Percentiles rank a stretch among this genome's conserved stretches.
Evolutionary conservation across 2,329 filamentous ascomycete species (phyloP).

Genomic region (Amesomyces nigricolor): DNA sequence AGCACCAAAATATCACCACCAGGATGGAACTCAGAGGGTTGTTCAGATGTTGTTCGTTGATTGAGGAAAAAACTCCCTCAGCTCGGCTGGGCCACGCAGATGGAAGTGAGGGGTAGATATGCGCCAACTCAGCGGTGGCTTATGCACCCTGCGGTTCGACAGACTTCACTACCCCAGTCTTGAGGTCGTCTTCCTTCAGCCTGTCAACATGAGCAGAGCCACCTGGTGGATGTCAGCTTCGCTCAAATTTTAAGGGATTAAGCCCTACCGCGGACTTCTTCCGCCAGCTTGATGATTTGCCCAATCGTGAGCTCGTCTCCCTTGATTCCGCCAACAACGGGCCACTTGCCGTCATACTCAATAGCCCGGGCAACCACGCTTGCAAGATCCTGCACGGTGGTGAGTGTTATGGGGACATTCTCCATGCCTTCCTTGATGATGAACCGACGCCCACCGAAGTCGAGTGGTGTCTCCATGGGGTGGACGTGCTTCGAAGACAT

Average conservation of each 20-base stretch:
- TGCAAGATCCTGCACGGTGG: conserved; percentile 33
- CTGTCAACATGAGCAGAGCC: conserved; percentile 30
- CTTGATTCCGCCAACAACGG: conserved; percentile 34
- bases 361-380: conserved; percentile 34
- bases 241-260: too few relatives aligned
- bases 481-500: conserved; percentile 35
- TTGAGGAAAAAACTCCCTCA: too few relatives aligned
- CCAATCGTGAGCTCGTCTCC: conserved; percentile 30
- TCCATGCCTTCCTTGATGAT: conserved; percentile 30
- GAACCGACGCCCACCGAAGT: conserved; percentile 33
- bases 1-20: too few relatives aligned
- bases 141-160: too few relatives aligned
- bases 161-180: conserved; percentile 26
- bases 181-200: conserved; percentile 30
- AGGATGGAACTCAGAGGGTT: too few relatives aligned
- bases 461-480: conserved; percentile 30
- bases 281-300: conserved; percentile 32
- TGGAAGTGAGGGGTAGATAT: too few relatives aligned
- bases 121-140: too few relatives aligned
- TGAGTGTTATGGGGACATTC: conserved; percentile 30
- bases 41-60: too few relatives aligned
- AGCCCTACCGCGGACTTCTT: conserved; percentile 31
- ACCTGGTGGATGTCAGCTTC: conserved; percentile 13
- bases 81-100: too few relatives aligned
- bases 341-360: conserved; percentile 38